These are phyloP conservation scores for Decorospora gaudefroyi DNA, from an alignment of 2,329 filamentous ascomycete genomes.

Conservation along the genomic window DNA sequence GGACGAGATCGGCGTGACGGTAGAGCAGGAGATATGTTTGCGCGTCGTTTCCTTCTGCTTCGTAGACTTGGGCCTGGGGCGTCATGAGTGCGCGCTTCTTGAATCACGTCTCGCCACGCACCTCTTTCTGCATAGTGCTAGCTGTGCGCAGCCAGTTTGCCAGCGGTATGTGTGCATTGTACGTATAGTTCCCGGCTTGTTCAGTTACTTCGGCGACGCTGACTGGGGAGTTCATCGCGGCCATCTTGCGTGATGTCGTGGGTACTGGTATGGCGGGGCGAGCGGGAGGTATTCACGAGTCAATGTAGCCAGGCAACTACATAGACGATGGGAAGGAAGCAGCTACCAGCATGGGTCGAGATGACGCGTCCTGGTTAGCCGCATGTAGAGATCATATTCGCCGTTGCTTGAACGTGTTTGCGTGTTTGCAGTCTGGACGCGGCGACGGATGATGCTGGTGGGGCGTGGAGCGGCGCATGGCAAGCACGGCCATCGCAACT, in stretches of 20 bases:
- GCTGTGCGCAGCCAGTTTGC: slow-evolving; percentile 83
- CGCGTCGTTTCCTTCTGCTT: slow-evolving; percentile 81
- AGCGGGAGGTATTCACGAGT: not conserved
- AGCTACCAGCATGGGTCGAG: slow-evolving; percentile 29
- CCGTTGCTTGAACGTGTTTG: slow-evolving; percentile 23
- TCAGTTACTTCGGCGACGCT: slow-evolving; percentile 76
- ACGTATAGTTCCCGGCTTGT: slow-evolving; percentile 79
- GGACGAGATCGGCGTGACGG: slow-evolving; percentile 81
- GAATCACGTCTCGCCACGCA: slow-evolving; percentile 48
- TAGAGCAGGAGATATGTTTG: slow-evolving; percentile 92
- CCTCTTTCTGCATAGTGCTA: slow-evolving; percentile 78
- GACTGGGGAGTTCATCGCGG: slow-evolving; percentile 57
- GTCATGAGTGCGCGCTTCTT: slow-evolving; percentile 21
- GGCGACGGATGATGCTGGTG: slow-evolving; percentile 29
- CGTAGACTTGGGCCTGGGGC: slow-evolving; percentile 76
- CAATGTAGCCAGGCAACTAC: slow-evolving; percentile 8
- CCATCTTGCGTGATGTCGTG: slow-evolving; percentile 28
- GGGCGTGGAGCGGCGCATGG: slow-evolving; percentile 4
- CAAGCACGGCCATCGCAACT: slow-evolving; percentile 4
- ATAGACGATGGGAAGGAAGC: slow-evolving; percentile 6
- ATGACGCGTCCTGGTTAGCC: slow-evolving; percentile 40
- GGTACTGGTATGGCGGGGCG: slow-evolving; percentile 15
- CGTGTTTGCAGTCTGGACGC: slow-evolving; percentile 20
- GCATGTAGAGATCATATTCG: slow-evolving; percentile 15
- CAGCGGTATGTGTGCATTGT: slow-evolving; percentile 74